Percentiles rank a stretch among this genome's conserved stretches.
These are phyloP conservation scores for Primulina huaijiensis DNA, from an alignment of 257 asterid species.

Conservation along the genomic window DNA sequence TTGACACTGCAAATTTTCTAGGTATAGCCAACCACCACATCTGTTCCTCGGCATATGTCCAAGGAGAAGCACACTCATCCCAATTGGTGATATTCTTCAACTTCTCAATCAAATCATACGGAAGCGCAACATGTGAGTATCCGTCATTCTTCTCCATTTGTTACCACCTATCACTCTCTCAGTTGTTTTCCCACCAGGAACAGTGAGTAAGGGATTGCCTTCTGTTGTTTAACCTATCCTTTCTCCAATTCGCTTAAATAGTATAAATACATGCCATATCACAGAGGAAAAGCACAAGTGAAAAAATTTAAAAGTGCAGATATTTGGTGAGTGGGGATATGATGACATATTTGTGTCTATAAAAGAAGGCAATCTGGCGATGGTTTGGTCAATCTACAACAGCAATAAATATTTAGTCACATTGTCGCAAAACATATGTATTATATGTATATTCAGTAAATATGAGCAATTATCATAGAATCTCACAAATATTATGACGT, in stretches of 20 bases:
- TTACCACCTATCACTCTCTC: not conserved
- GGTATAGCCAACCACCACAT: slow-evolving; percentile 27
- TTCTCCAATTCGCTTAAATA: slow-evolving; percentile 6
- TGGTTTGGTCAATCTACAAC: slow-evolving; percentile 20
- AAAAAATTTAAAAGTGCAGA: not conserved
- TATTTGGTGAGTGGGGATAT: slow-evolving; percentile 21
- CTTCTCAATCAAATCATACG: slow-evolving; percentile 28
- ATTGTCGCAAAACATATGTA: not conserved
- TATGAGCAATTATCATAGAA: not conserved
- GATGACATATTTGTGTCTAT: slow-evolving; percentile 17
- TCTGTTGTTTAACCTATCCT: not conserved
- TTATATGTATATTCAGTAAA: slow-evolving; percentile 11
- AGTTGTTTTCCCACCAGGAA: not conserved
- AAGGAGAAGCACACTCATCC: slow-evolving; percentile 28
- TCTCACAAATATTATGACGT: not conserved
- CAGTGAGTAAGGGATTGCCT: not conserved
- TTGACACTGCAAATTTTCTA: slow-evolving; percentile 5
- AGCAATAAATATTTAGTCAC: slow-evolving; percentile 21
- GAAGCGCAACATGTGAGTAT: slow-evolving; percentile 17
- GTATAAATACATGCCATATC: slow-evolving; percentile 15
- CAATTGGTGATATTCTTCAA: slow-evolving; percentile 25
- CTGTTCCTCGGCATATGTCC: slow-evolving; percentile 28
- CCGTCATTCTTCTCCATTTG: slow-evolving; percentile 22
- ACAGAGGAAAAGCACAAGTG: slow-evolving; percentile 7
- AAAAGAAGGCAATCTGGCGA: slow-evolving; percentile 19